These are phyloP conservation scores for Fomitopsis palustris DNA, from an alignment of 1,284 basidiomycete genomes.

Conservation along the genomic window DNA sequence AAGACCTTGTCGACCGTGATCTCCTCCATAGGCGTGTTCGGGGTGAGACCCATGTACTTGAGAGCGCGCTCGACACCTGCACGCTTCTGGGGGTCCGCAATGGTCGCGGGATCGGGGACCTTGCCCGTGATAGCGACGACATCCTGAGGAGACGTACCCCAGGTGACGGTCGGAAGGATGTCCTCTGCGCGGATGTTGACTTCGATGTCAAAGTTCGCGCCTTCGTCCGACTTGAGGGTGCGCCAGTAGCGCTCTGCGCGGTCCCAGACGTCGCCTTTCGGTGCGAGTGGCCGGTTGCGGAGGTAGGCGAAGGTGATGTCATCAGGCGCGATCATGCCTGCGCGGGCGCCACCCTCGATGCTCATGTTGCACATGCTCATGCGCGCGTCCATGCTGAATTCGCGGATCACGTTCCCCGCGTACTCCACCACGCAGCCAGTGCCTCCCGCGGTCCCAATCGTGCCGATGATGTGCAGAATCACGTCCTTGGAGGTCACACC, in stretches of 20 bases:
- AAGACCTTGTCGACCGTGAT: constrained; percentile 92
- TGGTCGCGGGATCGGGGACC: constrained; percentile 79
- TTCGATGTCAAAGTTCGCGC: constrained; percentile 88
- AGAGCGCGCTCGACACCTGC: constrained; percentile 80
- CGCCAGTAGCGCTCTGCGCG: constrained; percentile 88
- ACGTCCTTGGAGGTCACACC: constrained; percentile 96
- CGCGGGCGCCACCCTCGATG: constrained; percentile 93
- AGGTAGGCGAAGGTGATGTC: constrained; percentile 91
- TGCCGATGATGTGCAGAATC: constrained; percentile 90
- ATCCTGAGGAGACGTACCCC: constrained; percentile 96
- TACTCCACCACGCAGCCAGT: constrained; percentile 94
- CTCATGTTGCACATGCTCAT: constrained; percentile 99
- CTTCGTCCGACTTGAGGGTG: constrained; percentile 82
- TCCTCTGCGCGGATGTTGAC: constrained; percentile 85
- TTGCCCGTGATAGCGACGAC: constrained; percentile 83
- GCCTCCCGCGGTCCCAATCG: constrained; percentile 93
- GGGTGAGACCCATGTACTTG: constrained; percentile 87
- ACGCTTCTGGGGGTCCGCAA: constrained; percentile 66
- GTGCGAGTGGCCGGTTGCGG: constrained; percentile 80
- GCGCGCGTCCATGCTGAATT: constrained; percentile 91
- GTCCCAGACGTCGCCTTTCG: constrained; percentile 90
- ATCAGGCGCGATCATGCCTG: constrained; percentile 95
- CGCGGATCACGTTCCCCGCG: constrained; percentile 87
- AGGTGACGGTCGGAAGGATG: constrained; percentile 93
- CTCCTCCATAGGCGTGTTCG: constrained; percentile 84